Base-by-base conservation (phyloP, 441 rosid genomes). In the Hura crepitans region DNA sequence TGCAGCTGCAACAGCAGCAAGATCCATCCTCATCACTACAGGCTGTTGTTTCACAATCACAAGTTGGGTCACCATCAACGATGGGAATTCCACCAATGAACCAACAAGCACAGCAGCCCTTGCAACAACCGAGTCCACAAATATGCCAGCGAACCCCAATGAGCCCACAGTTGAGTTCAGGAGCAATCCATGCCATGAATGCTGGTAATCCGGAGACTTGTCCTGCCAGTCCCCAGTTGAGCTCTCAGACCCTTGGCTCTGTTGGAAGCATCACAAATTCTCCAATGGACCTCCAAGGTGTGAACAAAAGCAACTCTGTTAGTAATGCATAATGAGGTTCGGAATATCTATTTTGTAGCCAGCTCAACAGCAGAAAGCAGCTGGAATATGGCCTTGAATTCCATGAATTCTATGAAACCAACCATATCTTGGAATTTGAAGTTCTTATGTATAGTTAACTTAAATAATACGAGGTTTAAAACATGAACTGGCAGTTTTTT, bases 131-230 rank as follows among this genome's bases (percentile, higher is more conserved):
- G 37, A 94, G 96, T 79, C 98, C 96, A 10, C 99, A 92, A 69
- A 86, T 94, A 85, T 85, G 79, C 79, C 99, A 92, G 68, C 85
- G 95, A 72, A 92, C 98, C 59, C 93, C 97, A 6, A 83, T 93
- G 97, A 96, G 99, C 81, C 99, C 98, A 28, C 99, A 93, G 82
- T 46, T 93, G 71, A 89, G 97, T 78, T 88, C 97, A 2, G 96
- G 97, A 68, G 84, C 89, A 9, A 82, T 89, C 70, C 96, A 90
- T 73, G 85, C 87, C 68, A 68, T 88, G 78, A 88, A 87, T 83
- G 82, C 89, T 46, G 87, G 95, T 75, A 93, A 91, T 78, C 86
- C 88, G 11, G 99, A 89, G 66, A 82, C 80, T 33, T 86, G 96
- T 75, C 98, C 99, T 20, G 89, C 97, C 22, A 96, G 98, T 72